Conservation (phyloP, 441 rosid species). For the Erysimum pusillum region DNA sequence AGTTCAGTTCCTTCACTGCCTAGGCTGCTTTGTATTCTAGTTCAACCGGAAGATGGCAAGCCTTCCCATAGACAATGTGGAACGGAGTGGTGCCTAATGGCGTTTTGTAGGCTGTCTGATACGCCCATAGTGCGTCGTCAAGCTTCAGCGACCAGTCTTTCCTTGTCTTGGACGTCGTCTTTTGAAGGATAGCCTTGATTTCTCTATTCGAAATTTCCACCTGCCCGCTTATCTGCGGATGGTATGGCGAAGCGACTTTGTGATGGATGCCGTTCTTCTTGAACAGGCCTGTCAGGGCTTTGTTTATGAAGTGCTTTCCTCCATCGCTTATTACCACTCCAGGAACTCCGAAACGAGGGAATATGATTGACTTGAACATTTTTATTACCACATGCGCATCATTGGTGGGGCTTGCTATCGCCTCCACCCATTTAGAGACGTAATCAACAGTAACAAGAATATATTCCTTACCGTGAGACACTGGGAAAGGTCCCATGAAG, state of each 20-base stretch:
- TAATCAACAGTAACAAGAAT: too few species aligned
- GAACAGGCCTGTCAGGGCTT: background rate
- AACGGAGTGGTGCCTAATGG: background rate
- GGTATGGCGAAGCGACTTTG: background rate
- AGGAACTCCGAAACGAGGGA: background rate
- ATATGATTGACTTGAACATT: background rate
- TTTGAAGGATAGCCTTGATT: background rate
- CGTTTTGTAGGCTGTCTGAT: background rate
- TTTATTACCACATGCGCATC: background rate
- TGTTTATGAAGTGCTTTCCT: background rate
- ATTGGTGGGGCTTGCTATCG: too few species aligned
- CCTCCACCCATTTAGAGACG: too few species aligned
- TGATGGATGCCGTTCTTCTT: background rate
- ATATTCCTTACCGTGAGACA: too few species aligned
- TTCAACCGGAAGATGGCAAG: background rate
- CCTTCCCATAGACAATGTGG: background rate
- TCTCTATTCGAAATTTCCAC: background rate
- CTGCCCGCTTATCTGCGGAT: background rate
- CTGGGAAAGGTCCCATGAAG: background rate
- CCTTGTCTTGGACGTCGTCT: background rate
- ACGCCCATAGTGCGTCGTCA: background rate
- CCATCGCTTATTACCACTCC: background rate
- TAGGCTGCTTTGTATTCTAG: background rate
- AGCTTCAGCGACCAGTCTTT: background rate
- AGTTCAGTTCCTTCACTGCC: background rate